A percentile compares a stretch with the other conserved stretches of the same genome.
Evolutionary conservation across 129 eudicot species (phyloP).

Genomic region (Tagetes patula): DNA sequence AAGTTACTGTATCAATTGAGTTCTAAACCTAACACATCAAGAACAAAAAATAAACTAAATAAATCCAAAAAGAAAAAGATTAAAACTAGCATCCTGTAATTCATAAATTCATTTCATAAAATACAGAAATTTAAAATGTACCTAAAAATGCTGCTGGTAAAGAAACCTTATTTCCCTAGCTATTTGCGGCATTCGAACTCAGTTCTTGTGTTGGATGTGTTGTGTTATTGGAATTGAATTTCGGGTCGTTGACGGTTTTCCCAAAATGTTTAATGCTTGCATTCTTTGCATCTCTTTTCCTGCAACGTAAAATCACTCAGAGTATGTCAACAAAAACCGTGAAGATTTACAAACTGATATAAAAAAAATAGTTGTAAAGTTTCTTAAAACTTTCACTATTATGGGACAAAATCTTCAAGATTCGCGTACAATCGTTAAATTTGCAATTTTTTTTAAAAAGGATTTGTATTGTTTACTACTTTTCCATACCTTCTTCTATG

Average conservation of each 20-base stretch:
- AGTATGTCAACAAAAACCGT: not conserved
- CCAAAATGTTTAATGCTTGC: conserved; percentile 58
- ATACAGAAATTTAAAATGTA: conserved; percentile 15
- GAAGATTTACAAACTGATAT: too few species aligned
- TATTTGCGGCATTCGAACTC: conserved; percentile 34
- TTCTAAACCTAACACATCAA: not conserved
- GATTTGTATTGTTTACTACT: not conserved
- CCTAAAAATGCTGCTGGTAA: conserved; percentile 1
- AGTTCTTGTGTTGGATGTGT: conserved; percentile 38
- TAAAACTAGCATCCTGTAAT: conserved; percentile 12
- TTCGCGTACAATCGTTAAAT: not conserved
- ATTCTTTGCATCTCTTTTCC: conserved; percentile 69
- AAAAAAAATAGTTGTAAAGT: not conserved
- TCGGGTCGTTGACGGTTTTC: conserved; percentile 42
- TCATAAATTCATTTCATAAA: conserved; percentile 22
- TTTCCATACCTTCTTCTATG: conserved; percentile 72
- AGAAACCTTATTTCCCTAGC: conserved; percentile 10
- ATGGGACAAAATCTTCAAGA: not conserved
- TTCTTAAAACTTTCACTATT: not conserved
- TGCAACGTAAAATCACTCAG: conserved; percentile 29
- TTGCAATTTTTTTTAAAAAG: not conserved
- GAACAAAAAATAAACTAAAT: not conserved
- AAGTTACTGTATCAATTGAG: not conserved
- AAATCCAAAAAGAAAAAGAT: not conserved
- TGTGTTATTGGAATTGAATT: conserved; percentile 33